phyloP scores from a whole-genome alignment of 2,329 filamentous ascomycete species.

The Aureobasidium namibiae region DNA sequence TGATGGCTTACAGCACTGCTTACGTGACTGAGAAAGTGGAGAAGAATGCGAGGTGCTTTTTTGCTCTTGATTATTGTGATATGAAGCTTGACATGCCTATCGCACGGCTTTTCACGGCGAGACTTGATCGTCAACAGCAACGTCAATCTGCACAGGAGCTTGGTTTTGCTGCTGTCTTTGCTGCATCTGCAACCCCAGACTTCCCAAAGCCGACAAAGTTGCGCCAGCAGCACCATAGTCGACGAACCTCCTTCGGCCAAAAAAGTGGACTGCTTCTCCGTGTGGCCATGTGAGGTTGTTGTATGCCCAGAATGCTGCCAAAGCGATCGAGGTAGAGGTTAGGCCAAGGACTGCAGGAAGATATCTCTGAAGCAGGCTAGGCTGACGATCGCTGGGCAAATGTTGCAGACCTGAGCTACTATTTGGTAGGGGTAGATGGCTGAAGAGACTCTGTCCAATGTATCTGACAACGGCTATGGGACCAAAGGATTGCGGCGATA shows the following conservation, averaged over 20 bases:
- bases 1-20: no score
- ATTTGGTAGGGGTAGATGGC: constrained; percentile 6
- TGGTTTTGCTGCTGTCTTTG: background rate
- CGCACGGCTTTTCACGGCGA: background rate
- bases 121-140: constrained; percentile 6
- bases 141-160: constrained; percentile 4
- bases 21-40: background rate
- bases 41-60: background rate
- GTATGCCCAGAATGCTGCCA: constrained; percentile 13
- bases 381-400: background rate
- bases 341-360: constrained; percentile 8
- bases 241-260: constrained; percentile 25
- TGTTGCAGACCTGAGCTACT: background rate
- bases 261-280: constrained; percentile 26
- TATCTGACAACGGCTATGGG: background rate
- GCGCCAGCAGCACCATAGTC: constrained; percentile 29
- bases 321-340: constrained; percentile 5
- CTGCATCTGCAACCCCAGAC: constrained; percentile 11
- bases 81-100: background rate
- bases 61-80: background rate
- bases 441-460: background rate
- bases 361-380: background rate
- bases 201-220: constrained; percentile 22
- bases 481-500: background rate
- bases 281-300: constrained; percentile 22